These are phyloP conservation scores for Corrigiola litoralis DNA, from an alignment of 179 eudicot species.

Conservation along the genomic window DNA sequence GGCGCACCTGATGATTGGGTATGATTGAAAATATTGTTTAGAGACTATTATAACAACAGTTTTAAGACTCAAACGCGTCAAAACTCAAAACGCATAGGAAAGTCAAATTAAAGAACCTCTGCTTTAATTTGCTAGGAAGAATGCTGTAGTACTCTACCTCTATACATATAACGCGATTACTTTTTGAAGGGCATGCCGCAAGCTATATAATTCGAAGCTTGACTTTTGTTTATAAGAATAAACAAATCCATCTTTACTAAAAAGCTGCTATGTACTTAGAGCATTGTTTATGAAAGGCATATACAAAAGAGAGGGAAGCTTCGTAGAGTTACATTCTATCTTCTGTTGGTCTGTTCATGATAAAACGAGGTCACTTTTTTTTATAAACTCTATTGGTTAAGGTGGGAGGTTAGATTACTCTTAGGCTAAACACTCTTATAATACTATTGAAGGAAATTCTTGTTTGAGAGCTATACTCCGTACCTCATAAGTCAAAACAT, in stretches of 20 bases:
- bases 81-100: background rate
- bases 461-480: too few relatives aligned
- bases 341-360: background rate
- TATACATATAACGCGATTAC: background rate
- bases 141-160: background rate
- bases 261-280: background rate
- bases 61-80: background rate
- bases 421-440: too few relatives aligned
- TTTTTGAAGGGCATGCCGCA: background rate
- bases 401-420: too few relatives aligned
- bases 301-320: slow-evolving; percentile 9
- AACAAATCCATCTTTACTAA: background rate
- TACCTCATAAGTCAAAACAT: too few relatives aligned
- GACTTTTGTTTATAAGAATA: background rate
- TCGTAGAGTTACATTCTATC: background rate
- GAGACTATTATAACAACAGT: background rate
- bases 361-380: too few relatives aligned
- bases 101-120: background rate
- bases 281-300: background rate
- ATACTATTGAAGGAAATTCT: too few relatives aligned
- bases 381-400: too few relatives aligned
- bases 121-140: background rate
- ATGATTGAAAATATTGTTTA: slow-evolving; percentile 9
- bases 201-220: background rate
- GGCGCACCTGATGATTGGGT: slow-evolving; percentile 1